These are phyloP conservation scores for Russula ochroleuca DNA, from an alignment of 768 basidiomycete species.

Conservation along the genomic window DNA sequence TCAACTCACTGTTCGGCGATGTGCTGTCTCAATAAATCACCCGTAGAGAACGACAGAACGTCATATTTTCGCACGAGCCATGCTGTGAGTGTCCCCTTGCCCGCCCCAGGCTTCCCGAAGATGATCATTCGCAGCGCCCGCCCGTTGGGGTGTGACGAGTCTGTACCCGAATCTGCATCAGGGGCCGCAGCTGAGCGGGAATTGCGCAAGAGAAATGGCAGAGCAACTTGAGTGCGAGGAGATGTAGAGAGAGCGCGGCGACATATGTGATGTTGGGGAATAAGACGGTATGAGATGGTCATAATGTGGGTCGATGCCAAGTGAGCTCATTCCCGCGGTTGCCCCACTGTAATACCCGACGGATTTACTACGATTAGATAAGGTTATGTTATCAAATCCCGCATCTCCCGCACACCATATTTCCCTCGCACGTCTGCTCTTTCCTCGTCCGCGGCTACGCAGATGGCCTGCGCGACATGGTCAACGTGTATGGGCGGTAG, in stretches of 20 bases:
- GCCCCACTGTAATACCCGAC: background rate
- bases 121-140: slow-evolving; percentile 57
- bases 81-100: slow-evolving; percentile 79
- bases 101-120: slow-evolving; percentile 79
- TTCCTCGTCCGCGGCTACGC: slow-evolving; percentile 52
- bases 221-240: slow-evolving; percentile 37
- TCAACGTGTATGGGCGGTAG: slow-evolving; percentile 94
- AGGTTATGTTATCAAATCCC: slow-evolving; percentile 48
- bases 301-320: slow-evolving; percentile 14
- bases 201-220: slow-evolving; percentile 42
- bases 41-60: slow-evolving; percentile 71
- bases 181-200: slow-evolving; percentile 19
- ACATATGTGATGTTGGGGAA: slow-evolving; percentile 27
- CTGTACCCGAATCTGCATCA: slow-evolving; percentile 17
- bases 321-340: background rate
- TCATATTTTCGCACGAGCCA: slow-evolving; percentile 78
- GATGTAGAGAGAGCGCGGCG: slow-evolving; percentile 35
- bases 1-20: slow-evolving; percentile 57
- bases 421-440: slow-evolving; percentile 53
- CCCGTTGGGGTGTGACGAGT: slow-evolving; percentile 25
- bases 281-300: slow-evolving; percentile 22
- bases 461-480: slow-evolving; percentile 83
- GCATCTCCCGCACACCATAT: slow-evolving; percentile 68
- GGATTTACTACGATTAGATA: slow-evolving; percentile 28
- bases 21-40: slow-evolving; percentile 81